phyloP scores from a whole-genome alignment of 441 rosid genomes.

The California macrophylla region DNA sequence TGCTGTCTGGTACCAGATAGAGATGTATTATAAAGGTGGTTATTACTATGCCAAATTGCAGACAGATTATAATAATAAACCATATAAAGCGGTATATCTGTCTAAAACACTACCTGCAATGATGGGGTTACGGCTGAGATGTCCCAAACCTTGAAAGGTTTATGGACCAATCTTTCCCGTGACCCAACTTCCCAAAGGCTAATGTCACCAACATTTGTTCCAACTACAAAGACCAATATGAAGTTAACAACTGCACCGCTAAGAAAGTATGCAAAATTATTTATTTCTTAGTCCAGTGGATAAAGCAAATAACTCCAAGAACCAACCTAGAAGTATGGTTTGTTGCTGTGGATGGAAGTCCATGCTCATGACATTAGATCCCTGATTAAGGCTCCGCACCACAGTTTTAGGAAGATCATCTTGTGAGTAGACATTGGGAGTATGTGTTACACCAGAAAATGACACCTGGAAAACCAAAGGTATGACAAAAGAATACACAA shows the following conservation, averaged over 20 bases:
- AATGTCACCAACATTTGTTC: conserved; percentile 66
- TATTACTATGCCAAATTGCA: conserved; percentile 8
- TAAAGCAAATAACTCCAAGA: neutral
- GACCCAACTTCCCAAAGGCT: conserved; percentile 67
- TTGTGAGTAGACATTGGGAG: conserved; percentile 56
- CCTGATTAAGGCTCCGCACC: conserved; percentile 46
- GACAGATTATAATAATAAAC: neutral
- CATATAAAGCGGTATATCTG: conserved; percentile 10
- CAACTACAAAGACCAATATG: conserved; percentile 38
- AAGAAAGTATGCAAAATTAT: neutral
- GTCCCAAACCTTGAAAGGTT: conserved; percentile 62
- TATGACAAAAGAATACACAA: neutral
- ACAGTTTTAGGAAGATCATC: conserved; percentile 66
- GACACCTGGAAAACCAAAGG: neutral
- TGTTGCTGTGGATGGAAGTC: conserved; percentile 72
- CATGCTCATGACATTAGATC: conserved; percentile 72
- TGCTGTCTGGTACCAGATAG: conserved; percentile 38
- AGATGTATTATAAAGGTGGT: conserved; percentile 7
- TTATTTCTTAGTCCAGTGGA: neutral
- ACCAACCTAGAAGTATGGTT: conserved; percentile 58
- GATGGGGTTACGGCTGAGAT: conserved; percentile 38
- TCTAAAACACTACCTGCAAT: conserved; percentile 43
- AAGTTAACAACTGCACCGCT: neutral
- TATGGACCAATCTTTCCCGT: conserved; percentile 48
- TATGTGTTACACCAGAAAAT: conserved; percentile 22